Evolutionary conservation across 352 stramenopile genomes (phyloP), one percentile per base, ranked within the genome.

Genomic region (Globisporangium megalacanthum): DNA sequence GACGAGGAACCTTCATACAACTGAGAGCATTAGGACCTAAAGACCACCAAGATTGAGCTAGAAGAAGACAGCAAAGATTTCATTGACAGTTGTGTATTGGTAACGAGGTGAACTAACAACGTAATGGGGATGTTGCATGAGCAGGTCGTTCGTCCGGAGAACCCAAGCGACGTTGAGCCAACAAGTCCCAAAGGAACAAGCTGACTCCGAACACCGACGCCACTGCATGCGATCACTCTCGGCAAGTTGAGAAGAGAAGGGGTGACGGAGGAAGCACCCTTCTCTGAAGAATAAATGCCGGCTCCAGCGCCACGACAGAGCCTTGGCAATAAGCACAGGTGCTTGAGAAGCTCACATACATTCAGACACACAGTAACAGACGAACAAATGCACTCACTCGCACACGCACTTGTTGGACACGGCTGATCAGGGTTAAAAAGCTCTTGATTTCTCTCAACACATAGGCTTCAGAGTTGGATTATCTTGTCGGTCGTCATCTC

Each of bases 351-450:
- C 39, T 14, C 9, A 45, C 39, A 45, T 2, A 45, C 39, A 45
- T 2, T n/a, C 39, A n/a, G 13, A 45, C 14, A 9, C 39, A n/a
- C 0, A 17, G 5, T n/a, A 10, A n/a, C 39, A 17, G 25, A 29
- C 25, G 25, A 29, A 29, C 39, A 45, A 5, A 60, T 51, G 25
- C n/a, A 66, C 13, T 36, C 41, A 60, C 39, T 65, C 36, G 64
- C 52, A 65, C 45, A 62, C 29, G 19, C 35, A 61, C n/a, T 29
- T 29, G 25, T 29, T 29, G 25, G 25, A 29, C 65, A 51, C 52
- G 65, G 79, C 79, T 82, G 73, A 85, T 89, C 79, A 89, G 79
- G 65, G 79, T 89, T 89, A 89, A 89, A 89, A 89, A 86, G 79
- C 76, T 89, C 76, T 83, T 76, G 66, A 72, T 67, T 75, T 79